A percentile compares a stretch with the other conserved stretches of the same genome.
These are phyloP conservation scores for Ochetophila trinervis DNA, from an alignment of 306 rosid species.

Conservation along the genomic window DNA sequence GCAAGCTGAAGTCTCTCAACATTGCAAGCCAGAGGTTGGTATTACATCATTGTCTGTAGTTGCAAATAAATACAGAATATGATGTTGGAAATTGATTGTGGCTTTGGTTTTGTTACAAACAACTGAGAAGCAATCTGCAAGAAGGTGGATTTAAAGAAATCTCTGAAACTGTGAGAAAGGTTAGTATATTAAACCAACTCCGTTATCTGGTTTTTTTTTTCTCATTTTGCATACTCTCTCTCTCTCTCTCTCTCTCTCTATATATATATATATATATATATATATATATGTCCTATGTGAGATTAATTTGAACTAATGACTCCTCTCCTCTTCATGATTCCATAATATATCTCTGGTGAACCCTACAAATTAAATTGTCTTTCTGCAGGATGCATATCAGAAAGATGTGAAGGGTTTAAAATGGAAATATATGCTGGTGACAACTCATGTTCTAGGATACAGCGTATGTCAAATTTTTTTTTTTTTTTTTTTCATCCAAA, in stretches of 20 bases:
- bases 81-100: constrained; percentile 55
- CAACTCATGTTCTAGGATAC: constrained; percentile 49
- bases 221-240: too few relatives aligned
- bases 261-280: too few relatives aligned
- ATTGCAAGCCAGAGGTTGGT: constrained; percentile 66
- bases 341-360: too few relatives aligned
- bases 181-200: constrained; percentile 10
- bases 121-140: constrained; percentile 41
- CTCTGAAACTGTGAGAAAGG: constrained; percentile 64
- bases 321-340: too few relatives aligned
- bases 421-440: constrained; percentile 66
- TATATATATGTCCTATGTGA: too few relatives aligned
- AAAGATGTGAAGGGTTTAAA: constrained; percentile 41
- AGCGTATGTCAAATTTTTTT: constrained; percentile 44
- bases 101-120: constrained; percentile 40
- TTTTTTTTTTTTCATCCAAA: not conserved
- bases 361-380: too few relatives aligned
- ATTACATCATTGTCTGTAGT: constrained; percentile 68
- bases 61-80: constrained; percentile 68
- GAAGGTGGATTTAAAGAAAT: constrained; percentile 47
- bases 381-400: too few relatives aligned
- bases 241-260: too few relatives aligned
- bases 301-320: too few relatives aligned
- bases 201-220: too few relatives aligned
- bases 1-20: constrained; percentile 64